Evolutionary conservation across 192 early-diverging fungal species (phyloP).

Genomic region (Coemansia sp.): DNA sequence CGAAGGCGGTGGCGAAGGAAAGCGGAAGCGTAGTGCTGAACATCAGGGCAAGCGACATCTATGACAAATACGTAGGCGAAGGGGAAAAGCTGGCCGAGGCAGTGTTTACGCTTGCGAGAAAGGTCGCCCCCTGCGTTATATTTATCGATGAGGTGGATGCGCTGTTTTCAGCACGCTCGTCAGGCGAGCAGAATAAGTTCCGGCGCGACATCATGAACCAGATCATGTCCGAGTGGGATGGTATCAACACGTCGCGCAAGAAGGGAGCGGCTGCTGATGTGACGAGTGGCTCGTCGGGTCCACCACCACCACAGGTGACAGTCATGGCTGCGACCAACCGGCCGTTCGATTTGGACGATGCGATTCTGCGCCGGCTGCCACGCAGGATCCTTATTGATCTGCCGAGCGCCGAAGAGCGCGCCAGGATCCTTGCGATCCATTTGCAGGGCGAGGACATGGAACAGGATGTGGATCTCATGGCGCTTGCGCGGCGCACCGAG

Average conservation of each 20-base stretch:
- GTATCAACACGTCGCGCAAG: conserved; percentile 67
- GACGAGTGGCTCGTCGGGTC: neutral
- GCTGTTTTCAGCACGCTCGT: conserved; percentile 73
- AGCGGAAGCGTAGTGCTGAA: conserved; percentile 77
- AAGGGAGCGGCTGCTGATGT: conserved; percentile 27
- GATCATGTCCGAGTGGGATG: conserved; percentile 98
- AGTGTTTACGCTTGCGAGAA: conserved; percentile 88
- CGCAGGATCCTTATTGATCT: conserved; percentile 89
- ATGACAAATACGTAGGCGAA: conserved; percentile 92
- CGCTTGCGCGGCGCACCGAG: conserved; percentile 70
- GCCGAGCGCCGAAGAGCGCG: conserved; percentile 74
- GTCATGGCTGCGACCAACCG: conserved; percentile 94
- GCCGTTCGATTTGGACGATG: conserved; percentile 97
- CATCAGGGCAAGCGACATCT: conserved; percentile 74
- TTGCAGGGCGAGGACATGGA: conserved; percentile 77
- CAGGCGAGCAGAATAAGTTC: conserved; percentile 57
- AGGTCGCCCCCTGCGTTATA: conserved; percentile 92
- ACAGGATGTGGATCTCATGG: conserved; percentile 56
- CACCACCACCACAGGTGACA: conserved; percentile 60
- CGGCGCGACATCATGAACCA: conserved; percentile 87
- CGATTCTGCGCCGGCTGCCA: conserved; percentile 88
- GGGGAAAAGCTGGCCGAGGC: conserved; percentile 96
- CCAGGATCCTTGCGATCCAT: conserved; percentile 72
- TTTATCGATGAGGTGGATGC: conserved; percentile 97
- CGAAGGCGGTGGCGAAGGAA: conserved; percentile 82